Base-by-base conservation (phyloP, 1,284 basidiomycete genomes). In the Porodaedalea pini region DNA sequence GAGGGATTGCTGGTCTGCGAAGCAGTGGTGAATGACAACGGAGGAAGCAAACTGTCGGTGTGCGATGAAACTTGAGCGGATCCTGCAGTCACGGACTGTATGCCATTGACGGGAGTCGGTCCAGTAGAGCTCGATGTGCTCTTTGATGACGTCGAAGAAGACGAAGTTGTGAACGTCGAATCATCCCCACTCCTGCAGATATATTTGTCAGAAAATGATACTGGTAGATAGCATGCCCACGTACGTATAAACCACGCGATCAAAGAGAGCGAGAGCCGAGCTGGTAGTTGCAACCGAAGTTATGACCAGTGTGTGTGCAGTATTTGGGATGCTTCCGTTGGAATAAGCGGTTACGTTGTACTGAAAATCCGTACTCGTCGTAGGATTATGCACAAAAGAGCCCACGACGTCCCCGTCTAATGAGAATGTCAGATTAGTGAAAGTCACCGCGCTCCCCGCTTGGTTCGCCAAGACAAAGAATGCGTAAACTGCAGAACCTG, bases 401-500 rank as follows among this genome's bases (percentile, higher is more conserved):
- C 59, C 59, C n/a, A 50, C 59, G 11, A 25, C 19, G 4, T 47
- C 44, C 10, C 59, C 56, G 17, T 61, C 59, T 19, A 61, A 1
- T 6, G 45, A 43, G 37, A 61, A 57, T 4, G 40, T 32, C 37
- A 61, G 19, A 19, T 34, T 54, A 13, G 54, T 59, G 5, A 19
- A 15, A 6, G 52, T 32, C 6, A 39, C 32, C 29, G 32, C 45
- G 29, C 2, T 8, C 2, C n/a, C 6, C 4, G 54, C 19, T 21
- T 43, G 25, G 47, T 59, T 57, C 6, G 59, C 44, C n/a, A 57
- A n/a, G 23, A 61, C 50, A 34, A 57, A 49, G 34, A 52, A 57
- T 7, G 51, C 45, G 31, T 57, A 61, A n/a, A 61, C 54, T 2
- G 59, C 59, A 21, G 50, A 39, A n/a, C 59, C 59, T 61, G 23